These are phyloP conservation scores for Mortierella sp. DNA, from an alignment of 371 early-diverging fungal species.

Conservation along the genomic window DNA sequence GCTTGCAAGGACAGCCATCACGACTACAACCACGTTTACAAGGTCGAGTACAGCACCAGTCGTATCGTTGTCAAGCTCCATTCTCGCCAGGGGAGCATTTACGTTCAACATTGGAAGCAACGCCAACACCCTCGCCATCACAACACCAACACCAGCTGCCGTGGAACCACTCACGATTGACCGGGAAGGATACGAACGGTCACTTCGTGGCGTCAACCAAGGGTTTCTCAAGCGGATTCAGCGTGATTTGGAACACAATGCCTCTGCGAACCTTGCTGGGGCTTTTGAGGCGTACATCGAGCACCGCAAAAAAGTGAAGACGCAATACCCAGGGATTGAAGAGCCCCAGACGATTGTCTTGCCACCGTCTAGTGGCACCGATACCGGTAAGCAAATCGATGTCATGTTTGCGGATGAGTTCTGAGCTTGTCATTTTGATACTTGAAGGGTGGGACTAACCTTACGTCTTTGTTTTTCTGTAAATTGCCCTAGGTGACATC, in stretches of 20 bases:
- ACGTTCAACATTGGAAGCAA: conserved; percentile 51
- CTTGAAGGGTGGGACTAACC: not conserved
- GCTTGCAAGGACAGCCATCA: not conserved
- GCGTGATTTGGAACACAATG: conserved; percentile 36
- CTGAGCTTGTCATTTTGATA: not conserved
- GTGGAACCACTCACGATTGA: not conserved
- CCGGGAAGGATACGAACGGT: conserved; percentile 33
- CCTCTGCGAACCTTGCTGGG: conserved; percentile 37
- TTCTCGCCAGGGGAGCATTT: conserved; percentile 27
- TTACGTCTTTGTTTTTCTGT: not conserved
- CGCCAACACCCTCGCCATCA: conserved; percentile 13
- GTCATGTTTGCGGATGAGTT: not conserved
- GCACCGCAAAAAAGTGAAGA: conserved; percentile 26
- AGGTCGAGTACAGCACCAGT: not conserved
- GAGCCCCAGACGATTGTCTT: conserved; percentile 23
- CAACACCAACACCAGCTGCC: not conserved
- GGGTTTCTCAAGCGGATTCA: conserved; percentile 37
- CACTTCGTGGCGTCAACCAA: conserved; percentile 31
- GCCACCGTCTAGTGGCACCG: not conserved
- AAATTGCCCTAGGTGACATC: conserved; percentile 1
- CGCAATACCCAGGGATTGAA: conserved; percentile 13
- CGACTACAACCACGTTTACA: not conserved
- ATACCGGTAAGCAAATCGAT: not conserved
- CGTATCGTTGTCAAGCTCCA: not conserved
- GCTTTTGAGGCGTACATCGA: conserved; percentile 31